Evolutionary conservation across 1,139 yeast genomes (phyloP), one percentile per base, ranked within the genome.

Genomic region (Pichia terricola): DNA sequence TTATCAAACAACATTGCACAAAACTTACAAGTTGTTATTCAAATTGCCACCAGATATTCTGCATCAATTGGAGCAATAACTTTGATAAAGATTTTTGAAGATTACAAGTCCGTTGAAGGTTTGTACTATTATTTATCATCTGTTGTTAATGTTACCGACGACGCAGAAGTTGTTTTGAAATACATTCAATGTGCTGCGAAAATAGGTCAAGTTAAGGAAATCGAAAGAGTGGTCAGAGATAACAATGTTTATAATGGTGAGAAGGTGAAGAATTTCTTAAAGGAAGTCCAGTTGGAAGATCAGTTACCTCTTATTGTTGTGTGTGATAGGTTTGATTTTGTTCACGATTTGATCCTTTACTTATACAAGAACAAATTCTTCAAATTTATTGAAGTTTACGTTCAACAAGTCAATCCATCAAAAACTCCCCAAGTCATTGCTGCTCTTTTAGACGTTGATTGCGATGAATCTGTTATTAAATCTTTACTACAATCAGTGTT

Each of bases 401-500:
- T 94, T 45, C 97, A 91, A 69, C 94, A 88, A 60, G 97, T 91
- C 43, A 94, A 91, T 66, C 96, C 98, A 41, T 71, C 91, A 4
- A 85, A 86, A 62, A 87, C 98, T 28, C 95, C 98, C 25, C 95
- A 89, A 66, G 98, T 94, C 51, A 75, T 91, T 61, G 98, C 96
- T 50, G 98, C 95, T 39, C 74, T 91, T 60, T 72, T 91, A 56
- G 99, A 91, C 64, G 97, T 91, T 56, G 98, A 91, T 65, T 88
- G 97, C 68, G 98, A 91, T 55, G 98, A 94, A 65, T 67, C 69
- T 45, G 83, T 88, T 54, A 87, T 94, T 62, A 84, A 87, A 68
- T 75, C 77, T 44, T 72, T 91, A 60, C 74, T 94, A 55, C 74
- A 75, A 61, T 81, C 95, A 35, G 98, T 91, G 16, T 71, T 88